Evolutionary conservation across 2,329 filamentous ascomycete genomes (phyloP).

Genomic region (Pyrenophora seminiperda): DNA sequence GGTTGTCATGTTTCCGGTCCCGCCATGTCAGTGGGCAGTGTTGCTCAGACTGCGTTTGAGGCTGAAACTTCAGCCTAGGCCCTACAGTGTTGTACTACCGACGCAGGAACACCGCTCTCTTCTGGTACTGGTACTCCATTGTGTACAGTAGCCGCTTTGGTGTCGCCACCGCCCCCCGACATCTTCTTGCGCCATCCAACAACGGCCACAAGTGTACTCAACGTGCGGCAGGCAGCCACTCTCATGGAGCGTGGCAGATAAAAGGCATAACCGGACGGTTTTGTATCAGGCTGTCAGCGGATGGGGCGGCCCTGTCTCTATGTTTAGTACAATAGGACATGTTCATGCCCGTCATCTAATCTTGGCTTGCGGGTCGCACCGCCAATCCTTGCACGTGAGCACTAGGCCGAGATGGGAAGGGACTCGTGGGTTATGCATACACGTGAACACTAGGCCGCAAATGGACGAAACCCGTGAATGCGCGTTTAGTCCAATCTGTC

Average conservation of each 20-base stretch:
- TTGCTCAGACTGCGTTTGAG: constrained; percentile 8
- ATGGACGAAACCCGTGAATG: constrained; percentile 26
- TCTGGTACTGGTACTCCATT: not conserved
- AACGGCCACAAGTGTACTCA: too few species aligned
- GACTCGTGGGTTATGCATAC: not conserved
- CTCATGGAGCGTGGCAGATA: too few species aligned
- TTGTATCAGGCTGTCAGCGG: too few species aligned
- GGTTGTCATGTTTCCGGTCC: too few species aligned
- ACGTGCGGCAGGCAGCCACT: too few species aligned
- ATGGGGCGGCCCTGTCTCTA: not conserved
- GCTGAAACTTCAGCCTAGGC: constrained; percentile 7
- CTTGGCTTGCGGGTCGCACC: not conserved
- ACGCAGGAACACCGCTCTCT: too few species aligned
- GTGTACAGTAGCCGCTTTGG: not conserved
- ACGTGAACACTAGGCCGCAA: constrained; percentile 23
- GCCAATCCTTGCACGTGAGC: not conserved
- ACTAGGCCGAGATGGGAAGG: not conserved
- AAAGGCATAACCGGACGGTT: too few species aligned
- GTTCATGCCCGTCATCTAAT: not conserved
- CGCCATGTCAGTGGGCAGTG: not conserved
- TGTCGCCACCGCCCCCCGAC: too few species aligned
- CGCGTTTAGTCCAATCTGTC: constrained; percentile 18
- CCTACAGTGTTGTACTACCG: too few species aligned
- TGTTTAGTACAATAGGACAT: constrained; percentile 3
- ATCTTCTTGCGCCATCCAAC: too few species aligned